A percentile compares a stretch with the other conserved stretches of the same genome.
Conservation (phyloP, 768 basidiomycete genomes). For the Hortiboletus campestris region DNA sequence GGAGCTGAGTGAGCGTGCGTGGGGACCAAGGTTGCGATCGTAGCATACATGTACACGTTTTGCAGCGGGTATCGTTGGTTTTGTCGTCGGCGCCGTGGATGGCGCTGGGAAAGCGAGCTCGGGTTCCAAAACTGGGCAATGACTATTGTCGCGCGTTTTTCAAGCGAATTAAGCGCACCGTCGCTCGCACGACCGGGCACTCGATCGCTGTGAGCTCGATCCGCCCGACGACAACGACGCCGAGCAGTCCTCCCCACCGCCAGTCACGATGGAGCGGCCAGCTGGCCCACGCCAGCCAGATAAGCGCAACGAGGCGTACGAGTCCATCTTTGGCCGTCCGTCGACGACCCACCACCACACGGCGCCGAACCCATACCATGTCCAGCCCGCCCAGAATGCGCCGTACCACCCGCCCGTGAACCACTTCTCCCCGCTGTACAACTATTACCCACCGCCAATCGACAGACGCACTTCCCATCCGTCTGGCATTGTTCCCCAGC, state of each 20-base stretch:
- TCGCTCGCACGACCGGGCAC: slow-evolving; percentile 1
- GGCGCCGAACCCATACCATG: slow-evolving; percentile 11
- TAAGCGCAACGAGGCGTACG: slow-evolving; percentile 80
- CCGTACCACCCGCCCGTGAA: slow-evolving; percentile 24
- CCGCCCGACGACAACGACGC: slow-evolving; percentile 5
- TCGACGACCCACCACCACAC: slow-evolving; percentile 52
- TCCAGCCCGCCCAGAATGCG: slow-evolving; percentile 15
- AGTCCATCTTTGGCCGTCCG: slow-evolving; percentile 84
- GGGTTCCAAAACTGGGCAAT: slow-evolving; percentile 25
- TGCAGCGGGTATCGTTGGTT: too few species aligned
- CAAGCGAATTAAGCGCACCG: slow-evolving; percentile 1
- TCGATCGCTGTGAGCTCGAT: slow-evolving; percentile 7
- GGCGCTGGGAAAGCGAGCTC: slow-evolving; percentile 7
- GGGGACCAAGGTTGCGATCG: slow-evolving; percentile 15
- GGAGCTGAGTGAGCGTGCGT: slow-evolving; percentile 31
- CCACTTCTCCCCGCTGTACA: slow-evolving; percentile 38
- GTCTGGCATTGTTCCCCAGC: slow-evolving; percentile 36
- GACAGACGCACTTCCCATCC: slow-evolving; percentile 50
- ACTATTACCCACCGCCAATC: slow-evolving; percentile 38
- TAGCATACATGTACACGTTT: slow-evolving; percentile 9
- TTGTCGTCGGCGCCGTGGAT: slow-evolving; percentile 1
- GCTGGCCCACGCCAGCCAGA: slow-evolving; percentile 62
- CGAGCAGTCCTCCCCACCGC: not conserved
- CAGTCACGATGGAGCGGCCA: slow-evolving; percentile 46
- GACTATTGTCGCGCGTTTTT: slow-evolving; percentile 16